Conservation (phyloP, 2,329 filamentous ascomycete genomes). For the Trichophyton benhamiae region DNA sequence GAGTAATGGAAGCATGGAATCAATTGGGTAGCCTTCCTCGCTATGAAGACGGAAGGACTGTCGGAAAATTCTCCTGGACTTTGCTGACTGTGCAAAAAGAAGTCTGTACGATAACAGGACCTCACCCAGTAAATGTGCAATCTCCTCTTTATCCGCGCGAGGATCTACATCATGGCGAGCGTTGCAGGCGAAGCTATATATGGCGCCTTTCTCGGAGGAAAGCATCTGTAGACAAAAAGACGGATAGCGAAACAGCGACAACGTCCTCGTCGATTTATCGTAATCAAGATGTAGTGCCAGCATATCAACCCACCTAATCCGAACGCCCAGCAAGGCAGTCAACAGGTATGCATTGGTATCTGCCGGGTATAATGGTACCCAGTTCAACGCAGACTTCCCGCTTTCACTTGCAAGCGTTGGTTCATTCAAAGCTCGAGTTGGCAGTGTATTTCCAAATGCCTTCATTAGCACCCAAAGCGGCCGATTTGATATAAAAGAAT, state of each 20-base stretch:
- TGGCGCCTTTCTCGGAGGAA: neutral
- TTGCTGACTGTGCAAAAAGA: neutral
- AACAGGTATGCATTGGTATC: conserved; percentile 2
- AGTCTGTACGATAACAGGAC: neutral
- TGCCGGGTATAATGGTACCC: neutral
- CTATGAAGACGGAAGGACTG: neutral
- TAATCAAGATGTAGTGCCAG: conserved; percentile 2
- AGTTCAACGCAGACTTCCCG: neutral
- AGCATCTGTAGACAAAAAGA: neutral
- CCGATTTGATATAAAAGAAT: neutral
- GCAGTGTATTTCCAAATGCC: neutral
- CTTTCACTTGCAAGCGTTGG: neutral
- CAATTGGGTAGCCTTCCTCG: neutral
- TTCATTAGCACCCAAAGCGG: neutral
- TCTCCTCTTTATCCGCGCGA: neutral
- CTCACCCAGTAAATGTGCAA: neutral
- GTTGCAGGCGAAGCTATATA: neutral
- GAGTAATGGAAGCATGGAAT: neutral
- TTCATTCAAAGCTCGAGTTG: neutral
- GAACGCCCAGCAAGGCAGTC: neutral
- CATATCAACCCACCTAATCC: conserved; percentile 1
- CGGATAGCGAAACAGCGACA: conserved; percentile 3
- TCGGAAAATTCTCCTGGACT: neutral
- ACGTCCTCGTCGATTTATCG: neutral
- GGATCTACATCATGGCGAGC: neutral